Percentiles rank a stretch among this genome's conserved stretches.
phyloP scores from a whole-genome alignment of 176 grass and related monocot species.

The Cenchrus purpureus region DNA sequence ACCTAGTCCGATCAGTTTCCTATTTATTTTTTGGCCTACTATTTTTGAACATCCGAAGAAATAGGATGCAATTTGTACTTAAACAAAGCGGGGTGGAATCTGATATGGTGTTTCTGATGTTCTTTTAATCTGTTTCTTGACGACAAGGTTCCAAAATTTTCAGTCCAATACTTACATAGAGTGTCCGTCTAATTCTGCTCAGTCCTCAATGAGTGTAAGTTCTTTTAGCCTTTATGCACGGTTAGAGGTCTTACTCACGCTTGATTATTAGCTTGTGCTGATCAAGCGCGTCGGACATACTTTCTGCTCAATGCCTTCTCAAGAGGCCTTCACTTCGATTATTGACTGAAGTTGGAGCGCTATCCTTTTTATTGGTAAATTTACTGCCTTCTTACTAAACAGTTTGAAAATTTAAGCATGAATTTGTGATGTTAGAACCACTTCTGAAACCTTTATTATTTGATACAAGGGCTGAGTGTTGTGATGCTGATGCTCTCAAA shows the following conservation, averaged over 20 bases:
- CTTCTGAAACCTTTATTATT: no score
- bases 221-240: neutral
- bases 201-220: neutral
- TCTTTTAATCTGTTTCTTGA: no score
- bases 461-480: no score
- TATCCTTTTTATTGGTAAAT: neutral
- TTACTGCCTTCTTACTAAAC: neutral
- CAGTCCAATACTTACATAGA: neutral
- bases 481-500: neutral
- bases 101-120: no score
- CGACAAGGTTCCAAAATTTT: neutral
- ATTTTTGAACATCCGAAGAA: no score
- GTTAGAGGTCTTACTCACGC: neutral
- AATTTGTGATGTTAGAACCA: neutral
- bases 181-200: neutral
- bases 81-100: no score
- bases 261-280: no score
- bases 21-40: no score
- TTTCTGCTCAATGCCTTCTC: neutral
- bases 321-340: neutral
- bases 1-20: no score
- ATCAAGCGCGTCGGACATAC: neutral
- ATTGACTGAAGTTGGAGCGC: neutral
- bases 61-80: no score
- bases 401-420: neutral